Percentiles rank a stretch among this genome's conserved stretches.
Evolutionary conservation across 352 stramenopile genomes (phyloP).

Genomic region (Thraustochytrium sp.): DNA sequence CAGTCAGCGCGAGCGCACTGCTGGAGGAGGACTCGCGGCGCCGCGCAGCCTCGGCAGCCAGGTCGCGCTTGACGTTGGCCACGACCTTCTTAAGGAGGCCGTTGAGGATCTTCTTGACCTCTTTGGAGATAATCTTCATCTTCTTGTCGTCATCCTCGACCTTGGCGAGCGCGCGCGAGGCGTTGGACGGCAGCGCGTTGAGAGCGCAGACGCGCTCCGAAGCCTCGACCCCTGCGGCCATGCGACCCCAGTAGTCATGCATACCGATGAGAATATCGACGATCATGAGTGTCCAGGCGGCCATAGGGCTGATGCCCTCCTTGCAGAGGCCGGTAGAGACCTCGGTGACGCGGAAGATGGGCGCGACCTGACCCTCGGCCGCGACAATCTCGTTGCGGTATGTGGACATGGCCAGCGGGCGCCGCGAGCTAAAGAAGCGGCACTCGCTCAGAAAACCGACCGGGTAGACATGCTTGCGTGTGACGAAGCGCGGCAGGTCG

Average conservation of each 20-base stretch:
- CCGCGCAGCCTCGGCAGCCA: neutral
- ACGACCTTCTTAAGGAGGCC: conserved; percentile 22
- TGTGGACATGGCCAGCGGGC: neutral
- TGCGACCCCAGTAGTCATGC: conserved; percentile 23
- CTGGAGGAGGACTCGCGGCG: neutral
- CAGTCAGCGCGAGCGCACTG: neutral
- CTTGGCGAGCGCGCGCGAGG: conserved; percentile 31
- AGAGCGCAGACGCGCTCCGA: conserved; percentile 18
- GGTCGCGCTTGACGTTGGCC: conserved; percentile 5
- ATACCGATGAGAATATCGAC: conserved; percentile 40
- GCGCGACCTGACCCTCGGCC: neutral
- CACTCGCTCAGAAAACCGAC: neutral
- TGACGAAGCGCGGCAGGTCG: conserved; percentile 26
- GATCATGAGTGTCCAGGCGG: conserved; percentile 37
- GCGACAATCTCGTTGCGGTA: conserved; percentile 16
- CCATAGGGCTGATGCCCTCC: conserved; percentile 9
- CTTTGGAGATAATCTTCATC: conserved; percentile 29
- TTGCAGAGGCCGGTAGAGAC: neutral
- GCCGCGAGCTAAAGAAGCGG: neutral
- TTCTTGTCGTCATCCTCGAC: conserved; percentile 23
- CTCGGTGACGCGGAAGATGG: conserved; percentile 27
- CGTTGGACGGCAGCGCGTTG: conserved; percentile 32
- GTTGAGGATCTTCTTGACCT: conserved; percentile 27
- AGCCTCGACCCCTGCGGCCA: neutral
- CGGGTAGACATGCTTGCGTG: conserved; percentile 26